Evolutionary conservation across 1,284 basidiomycete species (phyloP).

Genomic region (Ustilago vetiveriae): DNA sequence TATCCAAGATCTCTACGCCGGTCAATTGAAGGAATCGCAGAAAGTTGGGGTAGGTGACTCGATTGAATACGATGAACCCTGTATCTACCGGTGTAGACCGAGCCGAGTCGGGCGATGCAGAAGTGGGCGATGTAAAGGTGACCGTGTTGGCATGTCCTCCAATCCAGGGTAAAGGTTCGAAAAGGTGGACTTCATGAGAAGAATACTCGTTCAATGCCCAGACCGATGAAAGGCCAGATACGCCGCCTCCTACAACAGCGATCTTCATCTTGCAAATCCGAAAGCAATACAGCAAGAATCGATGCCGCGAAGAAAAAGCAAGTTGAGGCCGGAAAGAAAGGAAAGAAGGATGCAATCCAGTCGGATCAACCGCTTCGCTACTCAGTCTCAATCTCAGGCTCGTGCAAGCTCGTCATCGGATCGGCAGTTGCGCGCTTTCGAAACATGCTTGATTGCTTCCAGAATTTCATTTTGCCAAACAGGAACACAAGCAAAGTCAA

Average conservation of each 20-base stretch:
- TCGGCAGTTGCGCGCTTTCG: no score
- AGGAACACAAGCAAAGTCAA: no score
- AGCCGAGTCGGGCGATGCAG: slow-evolving; percentile 10
- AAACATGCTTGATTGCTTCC: no score
- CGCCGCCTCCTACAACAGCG: slow-evolving; percentile 81
- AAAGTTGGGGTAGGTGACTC: slow-evolving; percentile 83
- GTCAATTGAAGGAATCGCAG: slow-evolving; percentile 75
- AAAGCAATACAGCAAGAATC: no score
- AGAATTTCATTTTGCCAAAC: no score
- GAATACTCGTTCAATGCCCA: slow-evolving; percentile 85
- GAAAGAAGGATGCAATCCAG: no score
- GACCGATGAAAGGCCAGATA: slow-evolving; percentile 79
- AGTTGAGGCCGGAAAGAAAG: neutral
- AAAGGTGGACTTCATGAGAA: slow-evolving; percentile 81
- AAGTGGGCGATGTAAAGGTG: slow-evolving; percentile 69
- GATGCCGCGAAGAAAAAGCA: neutral
- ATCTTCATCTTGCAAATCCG: slow-evolving; percentile 65
- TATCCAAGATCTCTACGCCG: slow-evolving; percentile 72
- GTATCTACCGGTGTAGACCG: slow-evolving; percentile 38
- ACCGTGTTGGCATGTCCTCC: slow-evolving; percentile 86
- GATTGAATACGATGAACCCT: slow-evolving; percentile 74
- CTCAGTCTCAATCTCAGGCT: no score
- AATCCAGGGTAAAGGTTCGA: slow-evolving; percentile 76
- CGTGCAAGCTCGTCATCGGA: no score
- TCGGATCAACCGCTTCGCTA: no score